These are phyloP conservation scores for Pseudonitzschia pungens DNA, from an alignment of 108 stramenopile species.

Conservation along the genomic window DNA sequence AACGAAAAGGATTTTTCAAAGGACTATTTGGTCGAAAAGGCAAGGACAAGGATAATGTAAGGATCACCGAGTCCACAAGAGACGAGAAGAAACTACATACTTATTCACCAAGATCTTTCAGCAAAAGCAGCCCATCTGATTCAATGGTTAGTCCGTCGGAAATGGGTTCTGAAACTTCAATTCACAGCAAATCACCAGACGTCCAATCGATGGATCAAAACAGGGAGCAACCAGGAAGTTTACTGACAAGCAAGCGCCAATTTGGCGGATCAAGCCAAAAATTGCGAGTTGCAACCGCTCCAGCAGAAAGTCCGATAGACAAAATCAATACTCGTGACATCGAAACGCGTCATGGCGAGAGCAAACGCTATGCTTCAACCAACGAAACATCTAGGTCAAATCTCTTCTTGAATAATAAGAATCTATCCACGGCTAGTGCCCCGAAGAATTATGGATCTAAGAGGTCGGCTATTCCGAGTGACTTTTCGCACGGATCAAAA, in stretches of 20 bases:
- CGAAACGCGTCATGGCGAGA: too few relatives aligned
- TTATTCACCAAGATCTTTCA: background rate
- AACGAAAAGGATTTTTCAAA: conserved; percentile 33
- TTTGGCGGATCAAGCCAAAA: background rate
- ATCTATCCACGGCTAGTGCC: background rate
- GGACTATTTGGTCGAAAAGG: conserved; percentile 32
- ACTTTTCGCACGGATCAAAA: too few relatives aligned
- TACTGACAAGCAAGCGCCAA: background rate
- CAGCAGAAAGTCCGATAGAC: too few relatives aligned
- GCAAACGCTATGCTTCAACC: too few relatives aligned
- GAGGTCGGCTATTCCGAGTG: background rate
- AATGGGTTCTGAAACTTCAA: background rate
- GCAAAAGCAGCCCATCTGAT: conserved; percentile 2
- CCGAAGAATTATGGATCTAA: background rate
- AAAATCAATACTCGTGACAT: too few relatives aligned
- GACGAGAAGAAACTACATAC: background rate
- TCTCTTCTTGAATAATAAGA: too few relatives aligned
- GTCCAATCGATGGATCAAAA: background rate
- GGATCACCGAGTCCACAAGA: background rate
- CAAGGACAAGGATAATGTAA: conserved; percentile 16
- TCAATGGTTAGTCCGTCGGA: background rate
- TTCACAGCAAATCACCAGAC: background rate
- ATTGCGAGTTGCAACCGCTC: too few relatives aligned
- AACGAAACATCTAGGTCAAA: too few relatives aligned
- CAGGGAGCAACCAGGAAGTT: conserved; percentile 1